These are phyloP conservation scores for Naegleria lovaniensis DNA, from an alignment of 208 protist species.

Conservation along the genomic window DNA sequence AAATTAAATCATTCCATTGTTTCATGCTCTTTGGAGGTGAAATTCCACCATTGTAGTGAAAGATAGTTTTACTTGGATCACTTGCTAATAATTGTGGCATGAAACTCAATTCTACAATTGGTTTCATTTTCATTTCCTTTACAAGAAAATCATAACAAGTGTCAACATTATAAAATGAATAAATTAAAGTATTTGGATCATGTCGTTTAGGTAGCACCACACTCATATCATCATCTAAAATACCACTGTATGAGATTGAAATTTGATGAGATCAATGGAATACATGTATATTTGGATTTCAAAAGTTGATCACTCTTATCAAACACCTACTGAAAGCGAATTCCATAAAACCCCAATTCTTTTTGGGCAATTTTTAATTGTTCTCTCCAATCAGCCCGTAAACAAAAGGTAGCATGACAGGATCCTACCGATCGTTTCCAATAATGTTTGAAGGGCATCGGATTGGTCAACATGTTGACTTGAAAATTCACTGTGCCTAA, in stretches of 20 bases:
- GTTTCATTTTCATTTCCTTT: slow-evolving; percentile 23
- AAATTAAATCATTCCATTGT: slow-evolving; percentile 23
- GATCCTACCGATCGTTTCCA: neutral
- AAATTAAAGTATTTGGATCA: neutral
- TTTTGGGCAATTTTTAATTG: slow-evolving; percentile 15
- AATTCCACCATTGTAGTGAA: slow-evolving; percentile 23
- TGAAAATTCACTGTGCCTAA: neutral
- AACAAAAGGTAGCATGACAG: slow-evolving; percentile 17
- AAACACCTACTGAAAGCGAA: slow-evolving; percentile 4
- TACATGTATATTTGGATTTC: no score
- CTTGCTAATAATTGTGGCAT: slow-evolving; percentile 31
- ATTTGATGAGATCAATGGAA: no score
- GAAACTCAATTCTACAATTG: slow-evolving; percentile 38
- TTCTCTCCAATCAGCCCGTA: slow-evolving; percentile 18
- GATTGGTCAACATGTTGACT: neutral
- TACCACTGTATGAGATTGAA: neutral
- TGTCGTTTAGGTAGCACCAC: neutral
- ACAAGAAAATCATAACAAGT: slow-evolving; percentile 32
- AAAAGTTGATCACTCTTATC: neutral
- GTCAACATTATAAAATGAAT: slow-evolving; percentile 30
- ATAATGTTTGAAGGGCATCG: neutral
- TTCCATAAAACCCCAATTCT: neutral
- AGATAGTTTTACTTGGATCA: neutral
- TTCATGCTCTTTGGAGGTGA: neutral
- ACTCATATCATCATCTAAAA: slow-evolving; percentile 33